These are phyloP conservation scores for Arachis stenosperma DNA, from an alignment of 306 rosid species.

Conservation along the genomic window DNA sequence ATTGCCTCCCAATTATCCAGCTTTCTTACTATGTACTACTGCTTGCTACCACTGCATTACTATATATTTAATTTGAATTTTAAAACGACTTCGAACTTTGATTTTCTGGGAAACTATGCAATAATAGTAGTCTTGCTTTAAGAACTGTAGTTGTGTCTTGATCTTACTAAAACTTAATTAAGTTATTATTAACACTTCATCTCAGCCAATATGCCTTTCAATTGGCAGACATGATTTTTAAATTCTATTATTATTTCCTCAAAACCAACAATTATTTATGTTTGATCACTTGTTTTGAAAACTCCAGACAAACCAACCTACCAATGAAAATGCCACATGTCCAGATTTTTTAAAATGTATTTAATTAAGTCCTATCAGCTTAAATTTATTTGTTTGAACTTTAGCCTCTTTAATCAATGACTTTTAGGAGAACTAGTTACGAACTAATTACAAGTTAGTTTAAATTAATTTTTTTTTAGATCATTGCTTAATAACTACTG, in stretches of 20 bases:
- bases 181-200: no score
- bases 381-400: no score
- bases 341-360: neutral
- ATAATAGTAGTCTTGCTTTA: neutral
- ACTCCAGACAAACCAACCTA: neutral
- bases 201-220: neutral
- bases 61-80: neutral
- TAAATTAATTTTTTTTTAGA: no score
- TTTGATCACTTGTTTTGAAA: neutral
- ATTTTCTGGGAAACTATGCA: neutral
- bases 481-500: neutral
- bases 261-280: neutral
- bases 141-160: neutral
- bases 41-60: neutral
- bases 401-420: no score
- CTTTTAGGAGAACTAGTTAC: no score
- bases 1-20: neutral
- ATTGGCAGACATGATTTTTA: neutral
- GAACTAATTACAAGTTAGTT: no score
- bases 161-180: neutral
- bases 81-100: neutral
- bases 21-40: neutral
- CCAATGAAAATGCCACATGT: neutral
- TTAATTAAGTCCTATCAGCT: no score
- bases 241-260: neutral